phyloP scores from a whole-genome alignment of 768 basidiomycete genomes.

The Mycena indigotica region DNA sequence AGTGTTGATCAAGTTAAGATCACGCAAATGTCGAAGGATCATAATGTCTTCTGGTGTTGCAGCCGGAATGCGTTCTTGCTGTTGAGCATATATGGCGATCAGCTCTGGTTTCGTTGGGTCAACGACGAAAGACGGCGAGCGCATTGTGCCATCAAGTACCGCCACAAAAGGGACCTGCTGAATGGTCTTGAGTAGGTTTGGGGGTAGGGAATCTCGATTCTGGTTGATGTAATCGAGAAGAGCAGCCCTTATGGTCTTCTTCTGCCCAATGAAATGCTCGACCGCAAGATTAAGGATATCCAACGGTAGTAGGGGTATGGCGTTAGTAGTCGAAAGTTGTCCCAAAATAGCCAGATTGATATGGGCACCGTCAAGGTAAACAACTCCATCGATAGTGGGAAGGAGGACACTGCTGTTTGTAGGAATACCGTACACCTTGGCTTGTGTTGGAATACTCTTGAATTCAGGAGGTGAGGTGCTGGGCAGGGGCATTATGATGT shows the following conservation, averaged over 20 bases:
- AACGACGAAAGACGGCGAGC: conserved; percentile 11
- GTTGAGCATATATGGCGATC: conserved; percentile 18
- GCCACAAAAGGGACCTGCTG: conserved; percentile 31
- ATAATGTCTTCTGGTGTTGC: conserved; percentile 4
- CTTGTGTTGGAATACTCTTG: conserved; percentile 1
- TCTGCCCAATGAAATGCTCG: conserved; percentile 32
- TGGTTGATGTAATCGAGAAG: conserved; percentile 33
- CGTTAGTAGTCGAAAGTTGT: conserved; percentile 27
- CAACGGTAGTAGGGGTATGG: conserved; percentile 20
- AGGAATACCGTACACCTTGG: conserved; percentile 19
- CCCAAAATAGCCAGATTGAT: conserved; percentile 25
- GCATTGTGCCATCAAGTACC: conserved; percentile 16
- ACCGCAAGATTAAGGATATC: conserved; percentile 33
- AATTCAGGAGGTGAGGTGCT: not conserved
- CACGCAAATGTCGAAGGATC: conserved; percentile 18
- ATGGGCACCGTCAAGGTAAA: conserved; percentile 33
- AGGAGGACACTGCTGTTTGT: conserved; percentile 21
- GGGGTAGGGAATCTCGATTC: conserved; percentile 27
- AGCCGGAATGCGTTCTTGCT: conserved; percentile 19
- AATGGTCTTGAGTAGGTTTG: conserved; percentile 28
- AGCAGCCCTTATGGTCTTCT: conserved; percentile 26
- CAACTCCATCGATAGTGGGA: conserved; percentile 25
- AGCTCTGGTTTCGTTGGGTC: conserved; percentile 21
- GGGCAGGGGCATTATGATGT: not conserved
- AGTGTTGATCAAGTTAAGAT: conserved; percentile 31